Base-by-base conservation (phyloP, 2,329 filamentous ascomycete genomes). In the Xylariaceae sp. region DNA sequence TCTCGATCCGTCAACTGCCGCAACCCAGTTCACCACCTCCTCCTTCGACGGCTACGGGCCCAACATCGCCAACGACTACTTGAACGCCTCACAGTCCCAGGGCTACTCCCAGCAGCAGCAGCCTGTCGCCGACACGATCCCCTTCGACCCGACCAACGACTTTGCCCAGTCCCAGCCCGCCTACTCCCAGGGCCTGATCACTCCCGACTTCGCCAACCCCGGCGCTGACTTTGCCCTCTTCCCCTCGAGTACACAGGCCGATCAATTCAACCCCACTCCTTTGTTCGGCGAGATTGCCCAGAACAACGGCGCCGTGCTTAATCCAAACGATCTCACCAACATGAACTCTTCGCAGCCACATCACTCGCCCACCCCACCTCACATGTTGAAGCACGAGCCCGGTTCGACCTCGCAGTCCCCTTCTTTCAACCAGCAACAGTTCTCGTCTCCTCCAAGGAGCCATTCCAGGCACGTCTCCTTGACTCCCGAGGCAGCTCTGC, bases 181-280 rank as follows among this genome's bases (percentile, higher is more conserved):
- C 58, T 81, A 76, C 51, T 64, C 69, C 10, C 71, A 75, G 56
- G 66, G 67, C 49, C 68, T 75, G 56, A 63, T 84, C 39, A 71
- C 74, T 39, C 66, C 76, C 15, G 77, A 75, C 55, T 78, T 81
- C 54, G 71, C 70, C 63, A 71, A 36, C 33, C 33, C 74, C 42
- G 45, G 36, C 61, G 71, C 70, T 52, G 82, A 87, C 68, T 86
- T 85, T 65, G 80, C 81, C 44, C 75, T 87, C 59, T 89, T 87
- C 61, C 78, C 83, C 4, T 66, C 75, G 9, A 70, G 75, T 44
- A 72, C 75, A 58, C 71, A 75, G 44, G 72, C 75, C 54, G 77
- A 82, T 54, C 80, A 82, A 61, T 82, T 84, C 62, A 81, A 81
- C 60, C 69, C 81, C 11, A 49, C 59, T 40, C 78, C 84, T 18